Percentiles rank a stretch among this genome's conserved stretches.
Conservation (phyloP, 345 rosid genomes). For the Lepidium didymum region DNA sequence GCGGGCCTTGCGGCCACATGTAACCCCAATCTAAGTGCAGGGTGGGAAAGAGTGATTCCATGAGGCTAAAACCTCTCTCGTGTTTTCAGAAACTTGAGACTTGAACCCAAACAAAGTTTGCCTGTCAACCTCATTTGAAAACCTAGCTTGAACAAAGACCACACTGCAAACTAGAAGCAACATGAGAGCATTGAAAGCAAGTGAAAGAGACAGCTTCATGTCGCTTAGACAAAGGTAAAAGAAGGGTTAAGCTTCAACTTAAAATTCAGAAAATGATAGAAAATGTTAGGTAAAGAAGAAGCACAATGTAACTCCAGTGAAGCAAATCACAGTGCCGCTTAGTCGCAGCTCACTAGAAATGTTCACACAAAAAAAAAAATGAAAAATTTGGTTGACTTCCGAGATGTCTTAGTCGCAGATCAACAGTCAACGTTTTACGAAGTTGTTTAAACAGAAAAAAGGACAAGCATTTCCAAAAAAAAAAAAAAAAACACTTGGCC, state of each 20-base stretch:
- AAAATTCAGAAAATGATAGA: background rate
- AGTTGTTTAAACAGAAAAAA: background rate
- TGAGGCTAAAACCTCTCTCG: slow-evolving; percentile 8
- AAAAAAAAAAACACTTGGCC: background rate
- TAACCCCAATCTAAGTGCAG: slow-evolving; percentile 27
- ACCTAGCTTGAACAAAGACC: background rate
- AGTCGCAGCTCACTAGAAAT: background rate
- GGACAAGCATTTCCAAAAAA: background rate
- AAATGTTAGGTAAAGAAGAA: background rate
- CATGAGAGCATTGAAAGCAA: slow-evolving; percentile 2
- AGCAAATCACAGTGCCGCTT: background rate
- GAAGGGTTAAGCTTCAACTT: background rate
- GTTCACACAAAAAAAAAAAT: background rate
- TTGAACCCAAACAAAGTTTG: slow-evolving; percentile 24
- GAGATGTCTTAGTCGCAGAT: background rate
- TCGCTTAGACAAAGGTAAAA: background rate
- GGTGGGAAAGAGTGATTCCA: slow-evolving; percentile 16
- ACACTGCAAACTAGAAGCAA: background rate
- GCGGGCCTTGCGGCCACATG: slow-evolving; percentile 5
- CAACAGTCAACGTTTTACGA: background rate
- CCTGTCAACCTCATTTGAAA: slow-evolving; percentile 23
- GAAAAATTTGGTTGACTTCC: background rate
- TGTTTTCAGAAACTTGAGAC: slow-evolving; percentile 14
- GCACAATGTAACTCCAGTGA: no score
- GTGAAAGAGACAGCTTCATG: slow-evolving; percentile 19